Conservation (phyloP, 2,329 filamentous ascomycete genomes). For the Samsoniella hepiali region DNA sequence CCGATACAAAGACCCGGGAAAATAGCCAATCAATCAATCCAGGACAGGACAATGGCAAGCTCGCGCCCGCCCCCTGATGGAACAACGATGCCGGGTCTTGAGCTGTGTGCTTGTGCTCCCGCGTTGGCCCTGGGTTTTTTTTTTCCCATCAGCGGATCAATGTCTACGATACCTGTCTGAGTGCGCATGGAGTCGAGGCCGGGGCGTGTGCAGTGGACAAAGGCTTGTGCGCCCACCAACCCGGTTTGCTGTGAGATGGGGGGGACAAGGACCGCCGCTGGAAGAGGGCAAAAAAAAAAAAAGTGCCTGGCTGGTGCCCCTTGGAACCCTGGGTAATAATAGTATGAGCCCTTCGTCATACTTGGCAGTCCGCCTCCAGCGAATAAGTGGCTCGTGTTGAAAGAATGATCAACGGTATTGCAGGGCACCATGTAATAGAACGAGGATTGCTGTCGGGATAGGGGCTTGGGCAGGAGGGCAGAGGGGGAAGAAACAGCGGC, state of each 20-base stretch:
- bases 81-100: neutral
- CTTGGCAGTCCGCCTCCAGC: neutral
- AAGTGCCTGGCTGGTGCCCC: slow-evolving; percentile 3
- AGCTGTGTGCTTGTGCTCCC: no score
- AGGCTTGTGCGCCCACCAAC: neutral
- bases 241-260: neutral
- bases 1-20: neutral
- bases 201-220: neutral
- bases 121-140: neutral
- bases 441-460: neutral
- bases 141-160: neutral
- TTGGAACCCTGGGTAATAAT: slow-evolving; percentile 13
- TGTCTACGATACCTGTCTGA: neutral
- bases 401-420: neutral
- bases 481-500: no score
- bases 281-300: neutral
- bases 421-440: no score
- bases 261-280: no score
- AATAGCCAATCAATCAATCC: slow-evolving; percentile 6
- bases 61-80: neutral
- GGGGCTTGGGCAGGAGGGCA: neutral
- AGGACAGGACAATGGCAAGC: neutral
- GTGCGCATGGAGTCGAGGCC: neutral
- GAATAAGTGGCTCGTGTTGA: neutral
- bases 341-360: neutral